Conservation (phyloP, 2,329 filamentous ascomycete species). For the Fulvia fulva region DNA sequence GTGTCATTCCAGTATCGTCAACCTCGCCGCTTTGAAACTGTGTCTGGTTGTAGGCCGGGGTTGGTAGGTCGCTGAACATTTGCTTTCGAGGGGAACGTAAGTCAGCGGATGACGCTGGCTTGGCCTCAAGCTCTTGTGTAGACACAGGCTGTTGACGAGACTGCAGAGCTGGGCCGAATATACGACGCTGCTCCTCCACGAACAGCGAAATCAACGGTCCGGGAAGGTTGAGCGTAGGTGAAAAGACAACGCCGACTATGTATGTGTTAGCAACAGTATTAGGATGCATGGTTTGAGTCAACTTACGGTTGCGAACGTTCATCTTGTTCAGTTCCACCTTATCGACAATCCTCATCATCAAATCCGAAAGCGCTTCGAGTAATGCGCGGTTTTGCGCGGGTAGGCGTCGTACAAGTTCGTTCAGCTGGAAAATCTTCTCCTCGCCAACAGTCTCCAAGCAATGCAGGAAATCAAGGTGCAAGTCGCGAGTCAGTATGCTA, state of each 20-base stretch:
- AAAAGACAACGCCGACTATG: slow-evolving; percentile 89
- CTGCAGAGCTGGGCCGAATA: slow-evolving; percentile 72
- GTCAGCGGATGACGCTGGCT: slow-evolving; percentile 43
- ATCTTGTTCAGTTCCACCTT: slow-evolving; percentile 92
- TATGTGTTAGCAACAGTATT: slow-evolving; percentile 15
- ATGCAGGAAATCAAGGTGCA: slow-evolving; percentile 82
- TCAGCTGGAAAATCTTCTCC: slow-evolving; percentile 74
- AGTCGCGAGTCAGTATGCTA: slow-evolving; percentile 83
- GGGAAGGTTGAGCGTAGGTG: slow-evolving; percentile 92
- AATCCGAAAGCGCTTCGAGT: slow-evolving; percentile 78
- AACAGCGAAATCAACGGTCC: slow-evolving; percentile 92
- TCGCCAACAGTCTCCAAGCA: slow-evolving; percentile 65
- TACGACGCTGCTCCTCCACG: slow-evolving; percentile 80
- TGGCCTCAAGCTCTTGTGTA: slow-evolving; percentile 4
- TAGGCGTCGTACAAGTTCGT: slow-evolving; percentile 72
- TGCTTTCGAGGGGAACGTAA: slow-evolving; percentile 62
- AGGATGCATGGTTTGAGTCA: background rate
- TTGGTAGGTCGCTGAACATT: slow-evolving; percentile 64
- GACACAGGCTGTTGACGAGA: slow-evolving; percentile 40
- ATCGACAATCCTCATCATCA: slow-evolving; percentile 88
- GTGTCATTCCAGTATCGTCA: slow-evolving; percentile 32
- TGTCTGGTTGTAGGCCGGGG: slow-evolving; percentile 58
- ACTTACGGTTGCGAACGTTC: slow-evolving; percentile 76
- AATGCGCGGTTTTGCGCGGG: slow-evolving; percentile 77
- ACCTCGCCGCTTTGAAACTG: slow-evolving; percentile 30